Evolutionary conservation across 2,329 filamentous ascomycete genomes (phyloP).

Genomic region (Cercospora nicotianae): DNA sequence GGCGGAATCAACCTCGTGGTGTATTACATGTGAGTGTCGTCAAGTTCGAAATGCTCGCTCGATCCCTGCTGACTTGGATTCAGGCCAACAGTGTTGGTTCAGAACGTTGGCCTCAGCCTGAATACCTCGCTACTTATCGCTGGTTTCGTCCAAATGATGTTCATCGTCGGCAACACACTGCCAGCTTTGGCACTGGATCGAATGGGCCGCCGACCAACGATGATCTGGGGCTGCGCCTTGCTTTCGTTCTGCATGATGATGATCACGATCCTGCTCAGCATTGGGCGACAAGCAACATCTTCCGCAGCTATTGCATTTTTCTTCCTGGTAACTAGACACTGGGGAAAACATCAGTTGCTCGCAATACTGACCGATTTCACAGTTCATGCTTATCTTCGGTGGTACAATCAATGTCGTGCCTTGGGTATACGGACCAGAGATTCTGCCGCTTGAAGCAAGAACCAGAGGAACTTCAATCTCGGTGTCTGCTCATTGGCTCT

Average conservation of each 20-base stretch:
- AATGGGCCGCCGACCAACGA: slow-evolving; percentile 34
- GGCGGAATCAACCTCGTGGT: slow-evolving; percentile 40
- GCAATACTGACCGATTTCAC: neutral
- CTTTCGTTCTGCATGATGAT: neutral
- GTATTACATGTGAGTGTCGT: slow-evolving; percentile 44
- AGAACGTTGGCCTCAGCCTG: slow-evolving; percentile 46
- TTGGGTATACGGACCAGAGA: slow-evolving; percentile 45
- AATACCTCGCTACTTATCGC: slow-evolving; percentile 48
- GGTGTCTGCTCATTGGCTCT: slow-evolving; percentile 50
- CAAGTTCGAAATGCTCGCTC: neutral
- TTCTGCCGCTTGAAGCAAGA: slow-evolving; percentile 51
- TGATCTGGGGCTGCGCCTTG: neutral
- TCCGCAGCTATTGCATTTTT: neutral
- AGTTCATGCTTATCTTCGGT: slow-evolving; percentile 30
- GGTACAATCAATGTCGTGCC: slow-evolving; percentile 30
- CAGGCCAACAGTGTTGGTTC: slow-evolving; percentile 32
- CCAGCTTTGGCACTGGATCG: slow-evolving; percentile 47
- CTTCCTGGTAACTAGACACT: neutral
- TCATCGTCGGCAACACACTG: slow-evolving; percentile 44
- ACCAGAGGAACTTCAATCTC: slow-evolving; percentile 50
- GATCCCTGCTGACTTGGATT: slow-evolving; percentile 5
- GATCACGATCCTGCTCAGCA: neutral
- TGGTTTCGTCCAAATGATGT: slow-evolving; percentile 43
- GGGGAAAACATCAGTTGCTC: neutral
- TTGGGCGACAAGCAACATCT: neutral